Evolutionary conservation across 1,284 basidiomycete species (phyloP).

Genomic region (Marasmius tenuissimus): DNA sequence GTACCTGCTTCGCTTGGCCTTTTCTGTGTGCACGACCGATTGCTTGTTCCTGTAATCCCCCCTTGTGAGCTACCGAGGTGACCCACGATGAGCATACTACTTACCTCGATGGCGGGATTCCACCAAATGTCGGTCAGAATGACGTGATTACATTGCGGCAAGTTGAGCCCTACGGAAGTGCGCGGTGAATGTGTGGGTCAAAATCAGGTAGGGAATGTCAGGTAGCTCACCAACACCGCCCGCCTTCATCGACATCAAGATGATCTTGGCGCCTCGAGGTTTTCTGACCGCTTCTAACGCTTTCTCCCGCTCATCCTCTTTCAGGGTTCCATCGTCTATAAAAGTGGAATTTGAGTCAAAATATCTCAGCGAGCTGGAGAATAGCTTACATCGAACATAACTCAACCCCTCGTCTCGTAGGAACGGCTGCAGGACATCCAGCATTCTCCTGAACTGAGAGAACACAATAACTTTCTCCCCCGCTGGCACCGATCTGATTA

Average conservation of each 20-base stretch:
- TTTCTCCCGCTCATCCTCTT: conserved; percentile 40
- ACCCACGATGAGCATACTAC: background rate
- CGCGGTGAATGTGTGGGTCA: background rate
- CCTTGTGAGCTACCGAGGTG: background rate
- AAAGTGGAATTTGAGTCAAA: background rate
- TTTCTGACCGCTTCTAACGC: conserved; percentile 46
- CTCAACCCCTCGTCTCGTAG: conserved; percentile 37
- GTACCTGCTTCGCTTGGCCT: conserved; percentile 53
- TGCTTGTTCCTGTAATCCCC: conserved; percentile 25
- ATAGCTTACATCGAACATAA: conserved; percentile 51
- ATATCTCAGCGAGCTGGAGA: background rate
- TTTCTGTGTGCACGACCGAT: conserved; percentile 60
- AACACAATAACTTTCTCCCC: conserved; percentile 53
- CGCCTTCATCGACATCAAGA: conserved; percentile 64
- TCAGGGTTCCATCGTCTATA: conserved; percentile 53
- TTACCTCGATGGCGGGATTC: conserved; percentile 46
- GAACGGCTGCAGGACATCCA: conserved; percentile 57
- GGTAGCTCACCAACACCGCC: conserved; percentile 41
- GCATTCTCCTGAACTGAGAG: conserved; percentile 55
- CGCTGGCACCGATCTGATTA: background rate
- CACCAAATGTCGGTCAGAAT: conserved; percentile 65
- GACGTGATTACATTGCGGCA: conserved; percentile 62
- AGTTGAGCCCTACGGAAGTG: conserved; percentile 49
- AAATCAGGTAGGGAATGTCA: background rate
- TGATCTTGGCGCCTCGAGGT: conserved; percentile 37